Conservation (phyloP, 2,329 filamentous ascomycete species). For the Gaeumannomyces sp. region DNA sequence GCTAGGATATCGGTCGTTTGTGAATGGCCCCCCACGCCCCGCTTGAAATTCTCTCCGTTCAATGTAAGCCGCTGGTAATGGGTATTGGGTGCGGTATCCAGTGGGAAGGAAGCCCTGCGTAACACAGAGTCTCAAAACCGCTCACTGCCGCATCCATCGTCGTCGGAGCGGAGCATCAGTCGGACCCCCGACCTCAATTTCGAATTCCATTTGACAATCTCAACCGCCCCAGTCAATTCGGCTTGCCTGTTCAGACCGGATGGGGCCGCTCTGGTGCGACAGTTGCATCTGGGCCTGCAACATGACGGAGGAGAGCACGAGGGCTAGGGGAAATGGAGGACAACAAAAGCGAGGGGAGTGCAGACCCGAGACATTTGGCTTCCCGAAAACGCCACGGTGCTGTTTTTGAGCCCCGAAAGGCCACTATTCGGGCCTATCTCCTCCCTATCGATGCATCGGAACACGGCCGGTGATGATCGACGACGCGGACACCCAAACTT, state of each 20-base stretch:
- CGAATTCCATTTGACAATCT: no score
- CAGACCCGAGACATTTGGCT: neutral
- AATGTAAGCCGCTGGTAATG: no score
- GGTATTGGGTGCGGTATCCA: no score
- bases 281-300: neutral
- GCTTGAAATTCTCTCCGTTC: no score
- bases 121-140: neutral
- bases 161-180: neutral
- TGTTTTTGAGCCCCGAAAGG: neutral
- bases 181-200: neutral
- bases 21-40: neutral
- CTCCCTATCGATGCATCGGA: neutral
- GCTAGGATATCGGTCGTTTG: neutral
- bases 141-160: neutral
- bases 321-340: no score
- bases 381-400: neutral
- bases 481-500: neutral
- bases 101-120: neutral
- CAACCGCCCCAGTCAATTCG: no score
- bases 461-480: neutral
- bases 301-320: neutral
- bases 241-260: neutral
- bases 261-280: neutral
- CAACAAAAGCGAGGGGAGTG: neutral
- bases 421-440: neutral